These are phyloP conservation scores for Calycina herbarum DNA, from an alignment of 2,329 filamentous ascomycete species.

Conservation along the genomic window DNA sequence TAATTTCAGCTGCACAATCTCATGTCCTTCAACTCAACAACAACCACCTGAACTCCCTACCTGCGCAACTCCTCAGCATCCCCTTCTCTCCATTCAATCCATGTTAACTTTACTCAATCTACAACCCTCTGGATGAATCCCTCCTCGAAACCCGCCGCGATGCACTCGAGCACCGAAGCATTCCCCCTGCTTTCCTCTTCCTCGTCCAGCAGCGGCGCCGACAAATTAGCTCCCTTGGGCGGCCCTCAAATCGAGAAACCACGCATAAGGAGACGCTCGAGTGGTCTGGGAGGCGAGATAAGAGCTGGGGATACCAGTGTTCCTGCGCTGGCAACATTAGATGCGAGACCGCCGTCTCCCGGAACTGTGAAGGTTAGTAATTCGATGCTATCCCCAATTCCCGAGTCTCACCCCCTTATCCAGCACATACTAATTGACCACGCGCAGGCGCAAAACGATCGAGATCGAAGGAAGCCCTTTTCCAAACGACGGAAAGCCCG, in stretches of 20 bases:
- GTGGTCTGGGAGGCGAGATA: slow-evolving; percentile 51
- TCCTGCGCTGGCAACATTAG: slow-evolving; percentile 49
- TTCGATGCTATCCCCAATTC: not conserved
- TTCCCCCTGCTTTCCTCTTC: slow-evolving; percentile 31
- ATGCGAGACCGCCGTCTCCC: slow-evolving; percentile 33
- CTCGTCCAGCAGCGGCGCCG: slow-evolving; percentile 11
- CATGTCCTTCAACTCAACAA: not conserved
- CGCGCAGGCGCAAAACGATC: slow-evolving; percentile 33
- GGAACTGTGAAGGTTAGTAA: slow-evolving; percentile 31
- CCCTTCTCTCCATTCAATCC: not conserved
- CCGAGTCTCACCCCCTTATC: slow-evolving; percentile 16
- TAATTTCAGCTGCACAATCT: not conserved
- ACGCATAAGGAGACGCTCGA: slow-evolving; percentile 45
- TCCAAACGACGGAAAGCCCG: slow-evolving; percentile 38
- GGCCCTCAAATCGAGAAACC: slow-evolving; percentile 26
- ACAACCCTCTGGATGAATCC: slow-evolving; percentile 7
- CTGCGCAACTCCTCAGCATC: slow-evolving; percentile 2
- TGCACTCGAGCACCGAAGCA: slow-evolving; percentile 27
- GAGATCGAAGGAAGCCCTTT: slow-evolving; percentile 36
- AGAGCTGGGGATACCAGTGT: slow-evolving; percentile 51
- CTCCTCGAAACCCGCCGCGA: slow-evolving; percentile 8
- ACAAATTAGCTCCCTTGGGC: slow-evolving; percentile 30
- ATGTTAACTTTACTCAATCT: slow-evolving; percentile 6
- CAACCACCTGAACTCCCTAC: slow-evolving; percentile 1
- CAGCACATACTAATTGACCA: slow-evolving; percentile 4